phyloP scores from a whole-genome alignment of 2,329 filamentous ascomycete genomes.

The Cytospora piceae region DNA sequence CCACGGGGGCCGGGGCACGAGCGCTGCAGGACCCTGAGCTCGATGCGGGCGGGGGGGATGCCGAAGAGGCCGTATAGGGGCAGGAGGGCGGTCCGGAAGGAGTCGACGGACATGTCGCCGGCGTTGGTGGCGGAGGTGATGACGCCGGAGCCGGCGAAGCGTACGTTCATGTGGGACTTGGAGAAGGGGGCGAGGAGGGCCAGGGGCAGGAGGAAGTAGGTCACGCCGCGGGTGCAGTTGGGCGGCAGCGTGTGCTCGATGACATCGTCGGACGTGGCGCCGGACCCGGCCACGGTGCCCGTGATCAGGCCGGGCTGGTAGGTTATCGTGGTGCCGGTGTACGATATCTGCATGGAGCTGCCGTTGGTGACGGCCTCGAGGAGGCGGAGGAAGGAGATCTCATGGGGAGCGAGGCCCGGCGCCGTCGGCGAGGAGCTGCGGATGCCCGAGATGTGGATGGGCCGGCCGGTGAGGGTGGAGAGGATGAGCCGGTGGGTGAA shows the following conservation, averaged over 20 bases:
- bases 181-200: slow-evolving; percentile 92
- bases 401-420: slow-evolving; percentile 87
- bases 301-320: slow-evolving; percentile 93
- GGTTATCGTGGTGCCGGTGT: slow-evolving; percentile 90
- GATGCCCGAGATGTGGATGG: slow-evolving; percentile 92
- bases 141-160: slow-evolving; percentile 87
- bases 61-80: slow-evolving; percentile 90
- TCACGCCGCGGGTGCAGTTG: slow-evolving; percentile 77
- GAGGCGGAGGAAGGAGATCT: slow-evolving; percentile 93
- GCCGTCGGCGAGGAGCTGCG: slow-evolving; percentile 82
- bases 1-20: slow-evolving; percentile 78
- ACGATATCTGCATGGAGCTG: slow-evolving; percentile 91
- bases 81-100: slow-evolving; percentile 88
- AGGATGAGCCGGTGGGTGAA: slow-evolving; percentile 85
- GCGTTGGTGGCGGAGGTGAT: slow-evolving; percentile 81
- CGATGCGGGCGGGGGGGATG: slow-evolving; percentile 77
- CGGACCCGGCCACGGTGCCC: slow-evolving; percentile 76
- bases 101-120: slow-evolving; percentile 90
- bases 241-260: slow-evolving; percentile 80
- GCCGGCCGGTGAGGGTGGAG: slow-evolving; percentile 85
- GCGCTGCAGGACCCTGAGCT: slow-evolving; percentile 78
- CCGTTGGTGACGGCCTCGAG: slow-evolving; percentile 96
- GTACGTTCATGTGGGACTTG: slow-evolving; percentile 86
- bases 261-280: slow-evolving; percentile 71
- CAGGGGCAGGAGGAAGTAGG: slow-evolving; percentile 88